phyloP scores from a whole-genome alignment of 148 eudicot species.

The Polygonum maritimum region DNA sequence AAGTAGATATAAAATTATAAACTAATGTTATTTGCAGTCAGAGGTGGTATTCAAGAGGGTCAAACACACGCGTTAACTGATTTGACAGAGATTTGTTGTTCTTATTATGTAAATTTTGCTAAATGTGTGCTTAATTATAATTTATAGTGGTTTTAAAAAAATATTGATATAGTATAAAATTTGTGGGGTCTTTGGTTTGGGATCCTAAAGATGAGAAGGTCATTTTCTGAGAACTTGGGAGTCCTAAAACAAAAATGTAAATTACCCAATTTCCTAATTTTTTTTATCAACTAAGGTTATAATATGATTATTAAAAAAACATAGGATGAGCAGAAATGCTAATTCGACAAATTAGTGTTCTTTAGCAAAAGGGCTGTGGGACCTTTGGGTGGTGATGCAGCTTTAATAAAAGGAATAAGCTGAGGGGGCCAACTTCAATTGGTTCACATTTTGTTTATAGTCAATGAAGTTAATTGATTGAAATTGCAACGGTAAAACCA shows the following conservation, averaged over 20 bases:
- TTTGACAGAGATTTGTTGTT: constrained; percentile 5
- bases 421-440: background rate
- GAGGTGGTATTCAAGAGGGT: background rate
- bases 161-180: no score
- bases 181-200: background rate
- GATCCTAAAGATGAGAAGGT: background rate
- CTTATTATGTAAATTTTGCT: background rate
- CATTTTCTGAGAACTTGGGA: constrained; percentile 1
- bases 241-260: background rate
- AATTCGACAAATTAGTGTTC: background rate
- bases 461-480: background rate
- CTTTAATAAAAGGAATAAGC: background rate
- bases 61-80: background rate
- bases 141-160: no score
- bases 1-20: background rate
- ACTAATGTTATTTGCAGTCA: background rate
- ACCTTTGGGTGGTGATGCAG: background rate
- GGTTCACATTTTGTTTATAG: background rate
- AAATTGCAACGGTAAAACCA: background rate
- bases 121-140: background rate
- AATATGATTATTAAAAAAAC: background rate
- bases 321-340: background rate
- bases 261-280: background rate
- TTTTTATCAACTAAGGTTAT: background rate
- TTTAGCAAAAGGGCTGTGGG: background rate